These are phyloP conservation scores for Aethionema arabicum DNA, from an alignment of 345 rosid species.

Conservation along the genomic window DNA sequence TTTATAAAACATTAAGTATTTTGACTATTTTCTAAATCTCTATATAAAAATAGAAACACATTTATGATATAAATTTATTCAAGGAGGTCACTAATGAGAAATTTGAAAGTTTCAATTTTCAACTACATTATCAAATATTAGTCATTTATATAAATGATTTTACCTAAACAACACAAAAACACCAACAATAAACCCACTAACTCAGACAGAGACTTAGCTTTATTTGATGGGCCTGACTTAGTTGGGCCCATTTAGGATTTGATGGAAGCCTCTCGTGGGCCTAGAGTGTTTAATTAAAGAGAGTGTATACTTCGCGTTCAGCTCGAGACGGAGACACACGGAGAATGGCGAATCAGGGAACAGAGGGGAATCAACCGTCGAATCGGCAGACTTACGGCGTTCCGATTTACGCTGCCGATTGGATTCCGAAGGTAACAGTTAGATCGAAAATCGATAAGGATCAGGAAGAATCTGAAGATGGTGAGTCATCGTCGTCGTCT, in stretches of 20 bases:
- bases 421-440: slow-evolving; percentile 54
- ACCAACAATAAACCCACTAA: slow-evolving; percentile 26
- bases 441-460: slow-evolving; percentile 40
- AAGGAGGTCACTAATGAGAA: slow-evolving; percentile 13
- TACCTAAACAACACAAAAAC: slow-evolving; percentile 6
- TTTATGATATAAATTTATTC: not conserved
- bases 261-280: not conserved
- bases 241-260: not conserved
- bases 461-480: slow-evolving; percentile 32
- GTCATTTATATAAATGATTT: not conserved
- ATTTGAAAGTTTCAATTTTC: slow-evolving; percentile 7
- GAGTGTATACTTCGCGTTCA: not conserved
- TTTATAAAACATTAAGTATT: not conserved
- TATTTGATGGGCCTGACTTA: slow-evolving; percentile 12
- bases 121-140: slow-evolving; percentile 2
- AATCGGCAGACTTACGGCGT: slow-evolving; percentile 68
- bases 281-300: not conserved
- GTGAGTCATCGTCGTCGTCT: slow-evolving; percentile 5
- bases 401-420: slow-evolving; percentile 72
- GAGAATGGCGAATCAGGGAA: slow-evolving; percentile 27
- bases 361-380: slow-evolving; percentile 27
- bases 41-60: slow-evolving; percentile 11
- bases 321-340: not conserved
- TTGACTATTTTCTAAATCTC: not conserved
- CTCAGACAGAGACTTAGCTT: not conserved